Evolutionary conservation across 2,329 filamentous ascomycete genomes (phyloP).

Genomic region (Calonectria pseudoreteaudii): DNA sequence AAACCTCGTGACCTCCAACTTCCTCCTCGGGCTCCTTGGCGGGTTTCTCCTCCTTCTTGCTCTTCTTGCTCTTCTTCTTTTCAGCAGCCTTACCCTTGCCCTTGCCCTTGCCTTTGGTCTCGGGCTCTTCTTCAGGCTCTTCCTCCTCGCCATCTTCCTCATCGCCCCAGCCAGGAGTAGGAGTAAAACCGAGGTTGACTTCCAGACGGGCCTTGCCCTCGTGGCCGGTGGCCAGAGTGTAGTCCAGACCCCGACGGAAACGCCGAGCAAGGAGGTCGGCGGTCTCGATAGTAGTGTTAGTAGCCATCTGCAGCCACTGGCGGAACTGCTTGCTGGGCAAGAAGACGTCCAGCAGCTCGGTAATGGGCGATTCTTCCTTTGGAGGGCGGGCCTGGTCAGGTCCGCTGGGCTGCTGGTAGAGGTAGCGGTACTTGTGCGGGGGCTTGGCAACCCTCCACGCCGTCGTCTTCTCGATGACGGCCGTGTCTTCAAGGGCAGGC

Average conservation of each 20-base stretch:
- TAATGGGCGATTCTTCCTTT: constrained; percentile 68
- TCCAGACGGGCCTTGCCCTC: constrained; percentile 84
- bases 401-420: constrained; percentile 76
- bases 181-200: constrained; percentile 88
- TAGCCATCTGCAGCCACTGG: constrained; percentile 89
- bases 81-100: constrained; percentile 47
- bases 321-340: constrained; percentile 88
- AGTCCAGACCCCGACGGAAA: constrained; percentile 89
- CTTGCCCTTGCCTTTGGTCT: constrained; percentile 42
- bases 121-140: constrained; percentile 47
- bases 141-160: constrained; percentile 64
- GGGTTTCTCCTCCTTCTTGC: constrained; percentile 38
- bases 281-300: constrained; percentile 78
- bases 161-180: constrained; percentile 85
- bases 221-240: constrained; percentile 91
- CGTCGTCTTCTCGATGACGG: constrained; percentile 68
- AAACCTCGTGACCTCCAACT: constrained; percentile 85
- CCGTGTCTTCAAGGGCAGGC: constrained; percentile 58
- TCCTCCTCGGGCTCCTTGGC: constrained; percentile 62
- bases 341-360: constrained; percentile 83
- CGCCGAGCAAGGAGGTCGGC: constrained; percentile 85
- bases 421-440: constrained; percentile 94
- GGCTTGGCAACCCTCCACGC: constrained; percentile 84
- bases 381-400: constrained; percentile 50
- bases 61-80: constrained; percentile 32